phyloP scores from a whole-genome alignment of 257 asterid genomes.

The Anisodus tanguticus region DNA sequence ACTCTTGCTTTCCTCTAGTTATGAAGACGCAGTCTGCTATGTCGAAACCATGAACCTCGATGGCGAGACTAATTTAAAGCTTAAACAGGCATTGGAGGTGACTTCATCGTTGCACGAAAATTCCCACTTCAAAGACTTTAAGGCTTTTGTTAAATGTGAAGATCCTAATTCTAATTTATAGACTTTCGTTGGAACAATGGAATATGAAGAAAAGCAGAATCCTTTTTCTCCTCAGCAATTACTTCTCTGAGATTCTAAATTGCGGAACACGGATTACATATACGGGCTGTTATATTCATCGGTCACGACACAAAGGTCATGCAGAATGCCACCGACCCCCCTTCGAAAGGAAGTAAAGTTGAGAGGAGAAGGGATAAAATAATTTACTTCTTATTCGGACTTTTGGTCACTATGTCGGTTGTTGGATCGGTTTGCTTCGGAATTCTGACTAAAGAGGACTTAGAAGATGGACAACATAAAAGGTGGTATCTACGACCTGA shows the following conservation, averaged over 20 bases:
- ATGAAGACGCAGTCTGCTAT: conserved; percentile 87
- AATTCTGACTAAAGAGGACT: conserved; percentile 60
- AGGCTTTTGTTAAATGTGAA: conserved; percentile 73
- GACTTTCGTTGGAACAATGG: conserved; percentile 82
- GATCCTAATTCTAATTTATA: conserved; percentile 93
- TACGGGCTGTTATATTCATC: conserved; percentile 82
- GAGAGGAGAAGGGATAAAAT: conserved; percentile 91
- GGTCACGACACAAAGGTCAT: conserved; percentile 94
- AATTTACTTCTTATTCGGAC: conserved; percentile 71
- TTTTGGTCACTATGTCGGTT: conserved; percentile 61
- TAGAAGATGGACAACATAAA: conserved; percentile 48
- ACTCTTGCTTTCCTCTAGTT: conserved; percentile 79
- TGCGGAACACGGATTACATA: conserved; percentile 71
- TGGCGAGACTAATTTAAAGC: conserved; percentile 89
- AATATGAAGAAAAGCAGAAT: conserved; percentile 52
- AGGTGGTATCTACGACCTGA: conserved; percentile 83
- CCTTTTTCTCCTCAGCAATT: conserved; percentile 88
- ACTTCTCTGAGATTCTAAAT: conserved; percentile 83
- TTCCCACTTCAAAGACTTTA: conserved; percentile 50
- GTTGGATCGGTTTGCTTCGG: conserved; percentile 85
- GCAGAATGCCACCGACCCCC: conserved; percentile 86
- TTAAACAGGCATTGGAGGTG: conserved; percentile 72
- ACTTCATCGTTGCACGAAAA: conserved; percentile 64
- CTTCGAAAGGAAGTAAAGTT: conserved; percentile 85
- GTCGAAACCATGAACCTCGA: conserved; percentile 98